phyloP scores from a whole-genome alignment of 2,329 filamentous ascomycete species.

The Sporothrix variecibatus region DNA sequence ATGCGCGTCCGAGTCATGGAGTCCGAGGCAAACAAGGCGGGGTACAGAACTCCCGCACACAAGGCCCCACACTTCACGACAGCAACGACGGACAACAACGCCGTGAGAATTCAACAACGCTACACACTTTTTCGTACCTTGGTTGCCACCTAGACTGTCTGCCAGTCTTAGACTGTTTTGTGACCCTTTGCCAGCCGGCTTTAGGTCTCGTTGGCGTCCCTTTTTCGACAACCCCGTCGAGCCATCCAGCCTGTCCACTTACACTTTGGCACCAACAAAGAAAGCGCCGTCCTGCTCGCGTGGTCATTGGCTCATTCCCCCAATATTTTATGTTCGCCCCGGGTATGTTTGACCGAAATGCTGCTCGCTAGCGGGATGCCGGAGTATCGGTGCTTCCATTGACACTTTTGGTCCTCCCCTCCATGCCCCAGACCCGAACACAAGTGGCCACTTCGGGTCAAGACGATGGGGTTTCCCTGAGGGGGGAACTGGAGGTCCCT shows the following conservation, averaged over 20 bases:
- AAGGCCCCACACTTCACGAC: not conserved
- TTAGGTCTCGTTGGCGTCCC: not conserved
- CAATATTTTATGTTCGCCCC: slow-evolving; percentile 5
- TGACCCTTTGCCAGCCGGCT: slow-evolving; percentile 10
- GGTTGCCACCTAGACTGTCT: not conserved
- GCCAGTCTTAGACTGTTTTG: not conserved
- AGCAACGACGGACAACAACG: not conserved
- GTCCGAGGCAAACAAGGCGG: not conserved
- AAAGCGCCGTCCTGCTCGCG: not conserved
- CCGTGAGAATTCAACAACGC: not conserved
- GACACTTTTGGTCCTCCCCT: not conserved
- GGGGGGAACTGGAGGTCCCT: slow-evolving; percentile 13
- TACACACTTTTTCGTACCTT: not conserved
- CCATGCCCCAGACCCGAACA: not conserved
- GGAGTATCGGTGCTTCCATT: slow-evolving; percentile 1
- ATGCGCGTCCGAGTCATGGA: not conserved
- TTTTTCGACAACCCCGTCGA: not conserved
- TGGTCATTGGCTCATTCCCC: not conserved
- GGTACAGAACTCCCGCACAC: slow-evolving; percentile 9
- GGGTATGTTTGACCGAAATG: slow-evolving; percentile 21
- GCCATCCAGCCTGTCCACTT: not conserved
- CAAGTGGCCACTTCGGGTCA: not conserved
- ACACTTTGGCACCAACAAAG: not conserved
- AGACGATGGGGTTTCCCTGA: slow-evolving; percentile 1
- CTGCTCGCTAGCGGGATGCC: not conserved